Evolutionary conservation across 1,284 basidiomycete genomes (phyloP).

Genomic region (Pseudozyma pruni): DNA sequence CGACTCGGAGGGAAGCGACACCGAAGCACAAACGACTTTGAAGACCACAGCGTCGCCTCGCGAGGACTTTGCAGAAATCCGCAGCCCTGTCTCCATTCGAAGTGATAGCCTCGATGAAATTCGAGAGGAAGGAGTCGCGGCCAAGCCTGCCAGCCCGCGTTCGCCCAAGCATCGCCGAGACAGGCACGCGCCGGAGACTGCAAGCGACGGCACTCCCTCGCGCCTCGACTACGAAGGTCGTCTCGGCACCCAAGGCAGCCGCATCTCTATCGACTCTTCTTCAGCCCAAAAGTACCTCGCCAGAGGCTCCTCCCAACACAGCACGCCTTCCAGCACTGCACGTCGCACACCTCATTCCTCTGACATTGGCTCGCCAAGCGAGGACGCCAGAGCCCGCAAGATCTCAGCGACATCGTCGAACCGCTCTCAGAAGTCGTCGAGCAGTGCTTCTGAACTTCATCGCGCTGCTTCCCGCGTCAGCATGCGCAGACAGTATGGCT

Average conservation of each 20-base stretch:
- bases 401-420: constrained; percentile 51
- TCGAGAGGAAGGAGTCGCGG: constrained; percentile 21
- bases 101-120: constrained; percentile 35
- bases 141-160: background rate
- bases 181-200: constrained; percentile 42
- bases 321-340: constrained; percentile 32
- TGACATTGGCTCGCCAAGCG: constrained; percentile 41
- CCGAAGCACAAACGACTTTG: background rate
- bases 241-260: constrained; percentile 31
- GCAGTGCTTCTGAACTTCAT: constrained; percentile 54
- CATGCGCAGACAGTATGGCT: constrained; percentile 45
- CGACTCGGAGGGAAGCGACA: constrained; percentile 26
- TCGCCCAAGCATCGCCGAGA: constrained; percentile 20
- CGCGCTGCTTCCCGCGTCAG: constrained; percentile 52
- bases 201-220: constrained; percentile 19
- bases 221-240: constrained; percentile 31
- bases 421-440: constrained; percentile 52
- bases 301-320: constrained; percentile 24
- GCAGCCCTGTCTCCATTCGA: constrained; percentile 10
- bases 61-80: constrained; percentile 2
- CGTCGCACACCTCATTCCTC: constrained; percentile 22
- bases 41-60: background rate
- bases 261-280: constrained; percentile 48
- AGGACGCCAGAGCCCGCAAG: constrained; percentile 42
- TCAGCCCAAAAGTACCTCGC: constrained; percentile 43